Evolutionary conservation across 2,329 filamentous ascomycete species (phyloP), one percentile per base, ranked within the genome.

Genomic region (Sclerotiophoma versabilis): DNA sequence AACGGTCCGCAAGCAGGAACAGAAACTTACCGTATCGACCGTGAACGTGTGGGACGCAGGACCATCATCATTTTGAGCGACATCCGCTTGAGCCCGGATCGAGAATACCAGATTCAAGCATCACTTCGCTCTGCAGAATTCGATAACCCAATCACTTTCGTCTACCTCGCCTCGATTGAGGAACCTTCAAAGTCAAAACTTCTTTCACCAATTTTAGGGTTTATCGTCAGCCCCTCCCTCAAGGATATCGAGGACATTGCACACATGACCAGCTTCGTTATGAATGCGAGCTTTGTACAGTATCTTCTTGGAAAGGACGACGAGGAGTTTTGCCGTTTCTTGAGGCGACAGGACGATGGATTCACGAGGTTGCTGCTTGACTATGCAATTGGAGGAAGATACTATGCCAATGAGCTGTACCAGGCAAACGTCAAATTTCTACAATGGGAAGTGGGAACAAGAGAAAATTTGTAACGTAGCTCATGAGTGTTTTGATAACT

Each of bases 221-320:
- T 49, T n/a, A 58, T 64, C 4, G 47, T 64, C 26, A 64, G 49
- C 15, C 60, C 60, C 1, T 57, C 60, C 1, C 25, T 64, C 20
- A 65, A 62, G 30, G 63, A 68, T 8, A 47, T 66, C 2, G 62
- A 65, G 30, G 51, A 37, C 11, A 61, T 68, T 12, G 59, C 48
- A 10, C 58, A 64, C 19, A 33, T 43, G 8, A 15, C 39, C 0
- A 39, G 20, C 17, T 68, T 65, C 29, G 44, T 49, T 32, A 66
- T 66, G 63, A 68, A 65, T 22, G 49, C 61, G 23, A 58, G 50
- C 30, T 68, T 63, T 29, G 62, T 65, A 26, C 60, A 57, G n/a
- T 68, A 58, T 20, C 15, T 62, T 0, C 41, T 68, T 3, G 58
- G 58, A 5, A 59, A 41, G 14, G 58, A 65, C 5, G 46, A 63